These are phyloP conservation scores for Arctium minus DNA, from an alignment of 129 eudicot species.

Conservation along the genomic window DNA sequence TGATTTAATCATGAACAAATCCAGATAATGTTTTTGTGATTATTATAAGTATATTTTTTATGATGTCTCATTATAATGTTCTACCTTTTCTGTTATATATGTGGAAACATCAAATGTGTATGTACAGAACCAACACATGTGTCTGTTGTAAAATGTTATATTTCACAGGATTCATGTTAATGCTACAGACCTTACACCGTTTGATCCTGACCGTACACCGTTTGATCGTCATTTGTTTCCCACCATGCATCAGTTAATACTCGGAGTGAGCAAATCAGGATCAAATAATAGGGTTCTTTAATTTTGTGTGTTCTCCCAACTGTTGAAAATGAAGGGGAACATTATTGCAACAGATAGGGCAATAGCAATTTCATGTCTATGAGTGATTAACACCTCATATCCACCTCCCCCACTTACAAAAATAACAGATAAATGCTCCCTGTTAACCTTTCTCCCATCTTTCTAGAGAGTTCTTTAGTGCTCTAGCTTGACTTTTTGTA, in stretches of 20 bases:
- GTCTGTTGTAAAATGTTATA: neutral
- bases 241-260: constrained; percentile 5
- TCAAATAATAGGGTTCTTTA: neutral
- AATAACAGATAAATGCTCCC: constrained; percentile 13
- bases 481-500: constrained; percentile 17
- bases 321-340: constrained; percentile 1
- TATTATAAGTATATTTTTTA: constrained; percentile 10
- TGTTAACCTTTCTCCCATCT: constrained; percentile 2
- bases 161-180: neutral
- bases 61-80: constrained; percentile 27
- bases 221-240: constrained; percentile 5
- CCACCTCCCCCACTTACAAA: constrained; percentile 23
- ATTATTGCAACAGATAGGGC: constrained; percentile 19
- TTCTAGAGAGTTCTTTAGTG: constrained; percentile 24
- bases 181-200: neutral
- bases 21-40: constrained; percentile 26
- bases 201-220: neutral
- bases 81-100: constrained; percentile 16
- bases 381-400: constrained; percentile 25
- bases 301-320: neutral
- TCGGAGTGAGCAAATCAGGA: neutral
- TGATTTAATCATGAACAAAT: constrained; percentile 24
- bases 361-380: constrained; percentile 15
- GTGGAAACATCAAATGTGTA: neutral
- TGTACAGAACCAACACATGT: neutral